phyloP scores from a whole-genome alignment of 768 basidiomycete genomes.

The Rhizopogon sp. region DNA sequence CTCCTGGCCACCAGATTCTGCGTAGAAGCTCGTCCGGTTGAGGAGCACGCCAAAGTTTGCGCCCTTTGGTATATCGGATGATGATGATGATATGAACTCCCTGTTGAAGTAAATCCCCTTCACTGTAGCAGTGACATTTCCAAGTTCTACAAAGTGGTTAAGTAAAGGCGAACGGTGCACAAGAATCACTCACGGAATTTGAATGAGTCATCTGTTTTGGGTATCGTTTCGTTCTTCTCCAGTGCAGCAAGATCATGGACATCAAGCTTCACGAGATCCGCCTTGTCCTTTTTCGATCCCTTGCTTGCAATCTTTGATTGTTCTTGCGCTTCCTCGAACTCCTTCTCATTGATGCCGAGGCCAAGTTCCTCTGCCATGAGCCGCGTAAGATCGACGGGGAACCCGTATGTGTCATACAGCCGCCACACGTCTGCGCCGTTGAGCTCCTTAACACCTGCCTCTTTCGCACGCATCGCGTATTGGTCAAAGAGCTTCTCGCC shows the following conservation, averaged over 20 bases:
- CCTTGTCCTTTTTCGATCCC: slow-evolving; percentile 67
- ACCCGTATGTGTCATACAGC: slow-evolving; percentile 96
- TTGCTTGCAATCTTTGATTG: slow-evolving; percentile 91
- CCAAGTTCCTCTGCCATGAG: slow-evolving; percentile 96
- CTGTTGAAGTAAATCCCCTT: slow-evolving; percentile 85
- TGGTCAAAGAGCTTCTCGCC: slow-evolving; percentile 95
- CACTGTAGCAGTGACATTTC: slow-evolving; percentile 70
- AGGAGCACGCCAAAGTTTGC: slow-evolving; percentile 80
- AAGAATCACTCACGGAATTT: slow-evolving; percentile 72
- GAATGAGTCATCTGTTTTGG: slow-evolving; percentile 88
- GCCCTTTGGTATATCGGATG: slow-evolving; percentile 58
- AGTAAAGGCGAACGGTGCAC: not conserved
- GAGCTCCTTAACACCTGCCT: slow-evolving; percentile 59
- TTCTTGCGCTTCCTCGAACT: slow-evolving; percentile 86
- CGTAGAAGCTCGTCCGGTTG: slow-evolving; percentile 93
- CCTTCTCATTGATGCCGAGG: slow-evolving; percentile 76
- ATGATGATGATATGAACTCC: slow-evolving; percentile 70
- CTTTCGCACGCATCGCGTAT: slow-evolving; percentile 66
- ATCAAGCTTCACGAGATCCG: slow-evolving; percentile 81
- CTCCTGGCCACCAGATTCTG: slow-evolving; percentile 96
- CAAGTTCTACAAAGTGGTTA: slow-evolving; percentile 46
- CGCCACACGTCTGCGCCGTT: slow-evolving; percentile 95
- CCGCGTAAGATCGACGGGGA: slow-evolving; percentile 93
- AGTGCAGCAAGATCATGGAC: slow-evolving; percentile 90
- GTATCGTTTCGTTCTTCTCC: slow-evolving; percentile 70